Base-by-base conservation (phyloP, 1,284 basidiomycete species). In the Sphagnurus paluster region DNA sequence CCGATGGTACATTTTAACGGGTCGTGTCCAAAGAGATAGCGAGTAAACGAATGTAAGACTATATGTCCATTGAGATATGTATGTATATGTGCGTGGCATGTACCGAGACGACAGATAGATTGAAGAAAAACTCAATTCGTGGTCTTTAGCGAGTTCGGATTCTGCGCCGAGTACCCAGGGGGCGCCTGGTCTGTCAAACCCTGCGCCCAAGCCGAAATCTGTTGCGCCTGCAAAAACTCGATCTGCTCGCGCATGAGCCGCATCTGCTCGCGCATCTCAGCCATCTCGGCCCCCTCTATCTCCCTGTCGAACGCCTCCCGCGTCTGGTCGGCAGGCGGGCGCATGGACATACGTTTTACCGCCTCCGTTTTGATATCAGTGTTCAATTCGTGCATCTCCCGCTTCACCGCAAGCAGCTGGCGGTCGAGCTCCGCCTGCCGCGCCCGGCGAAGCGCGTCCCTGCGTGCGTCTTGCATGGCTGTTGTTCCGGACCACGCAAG, bases 141-240 rank as follows among this genome's bases (percentile, higher is more conserved):
- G 13, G 29, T n/a, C n/a, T n/a, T n/a, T n/a, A 32, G n/a, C 5
- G 29, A 32, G 16, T 14, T 26, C 25, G 25, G 25, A 32, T 25
- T 17, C 14, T 17, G 34, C 5, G 26, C 16, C 17, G 42, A 28
- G 49, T 65, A 65, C 5, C 59, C 62, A 24, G 63, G 65, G 14
- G 62, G 63, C 25, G 63, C 59, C 14, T 61, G 60, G 30, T 64
- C 56, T 4, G 61, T 57, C 41, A 65, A 38, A 0, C 63, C 63
- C 49, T 54, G 57, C 4, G 63, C 63, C 63, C 63, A 66, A 4
- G 54, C 52, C 1, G 62, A 63, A 9, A 54, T 49, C 39, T 60
- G 57, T 43, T 65, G 65, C n/a, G 39, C 42, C 48, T 53, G 51
- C 52, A 67, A 43, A 28, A 42, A 39, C 11, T 46, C 51, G 23